phyloP scores from a whole-genome alignment of 306 rosid species.

The Sindora glabra region DNA sequence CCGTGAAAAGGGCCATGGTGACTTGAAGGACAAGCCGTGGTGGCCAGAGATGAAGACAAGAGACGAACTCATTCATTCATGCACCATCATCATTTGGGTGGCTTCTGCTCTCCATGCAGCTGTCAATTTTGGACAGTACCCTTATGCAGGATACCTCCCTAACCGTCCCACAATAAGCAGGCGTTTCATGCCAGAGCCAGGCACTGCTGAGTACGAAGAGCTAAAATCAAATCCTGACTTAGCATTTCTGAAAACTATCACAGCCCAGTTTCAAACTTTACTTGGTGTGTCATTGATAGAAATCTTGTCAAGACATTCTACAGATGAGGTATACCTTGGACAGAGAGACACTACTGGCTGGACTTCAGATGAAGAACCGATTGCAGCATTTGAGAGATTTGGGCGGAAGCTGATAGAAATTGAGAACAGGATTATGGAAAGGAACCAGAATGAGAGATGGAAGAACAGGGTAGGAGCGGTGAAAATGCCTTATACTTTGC shows the following conservation, averaged over 20 bases:
- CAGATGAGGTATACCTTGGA: constrained; percentile 86
- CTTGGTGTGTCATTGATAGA: constrained; percentile 83
- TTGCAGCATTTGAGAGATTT: constrained; percentile 57
- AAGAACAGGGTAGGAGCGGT: constrained; percentile 78
- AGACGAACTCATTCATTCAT: constrained; percentile 49
- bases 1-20: constrained; percentile 78
- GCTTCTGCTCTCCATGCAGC: constrained; percentile 98
- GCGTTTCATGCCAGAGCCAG: constrained; percentile 90
- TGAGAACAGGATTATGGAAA: constrained; percentile 44
- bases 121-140: constrained; percentile 88
- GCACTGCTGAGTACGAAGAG: constrained; percentile 65
- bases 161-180: constrained; percentile 95
- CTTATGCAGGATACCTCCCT: constrained; percentile 89
- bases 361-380: constrained; percentile 54
- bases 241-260: constrained; percentile 78
- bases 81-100: constrained; percentile 80
- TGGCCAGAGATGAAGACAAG: constrained; percentile 70
- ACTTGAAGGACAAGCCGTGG: constrained; percentile 61
- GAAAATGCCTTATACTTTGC: constrained; percentile 64
- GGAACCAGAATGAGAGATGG: constrained; percentile 49
- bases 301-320: constrained; percentile 70
- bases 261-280: constrained; percentile 83
- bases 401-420: constrained; percentile 41
- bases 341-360: constrained; percentile 56
- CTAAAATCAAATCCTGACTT: constrained; percentile 54